Conservation (phyloP, 1,284 basidiomycete genomes). For the Boletus sp. region DNA sequence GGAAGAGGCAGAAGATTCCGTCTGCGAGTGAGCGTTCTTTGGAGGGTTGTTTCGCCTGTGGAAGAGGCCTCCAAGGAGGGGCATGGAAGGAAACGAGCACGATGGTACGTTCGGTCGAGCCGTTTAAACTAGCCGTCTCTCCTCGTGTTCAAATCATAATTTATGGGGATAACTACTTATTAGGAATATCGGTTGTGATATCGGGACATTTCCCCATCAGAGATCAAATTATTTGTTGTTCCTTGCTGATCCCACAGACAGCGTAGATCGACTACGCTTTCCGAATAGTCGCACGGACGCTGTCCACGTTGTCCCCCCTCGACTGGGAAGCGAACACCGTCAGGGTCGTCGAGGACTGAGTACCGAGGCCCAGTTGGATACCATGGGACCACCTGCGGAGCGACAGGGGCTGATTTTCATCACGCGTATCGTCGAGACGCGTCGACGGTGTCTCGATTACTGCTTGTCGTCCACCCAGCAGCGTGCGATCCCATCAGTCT, state of each 20-base stretch:
- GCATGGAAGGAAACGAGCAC: slow-evolving; percentile 22
- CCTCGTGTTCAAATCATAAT: slow-evolving; percentile 16
- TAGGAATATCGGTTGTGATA: slow-evolving; percentile 5
- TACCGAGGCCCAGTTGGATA: no score
- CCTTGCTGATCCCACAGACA: slow-evolving; percentile 13
- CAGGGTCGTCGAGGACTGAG: no score
- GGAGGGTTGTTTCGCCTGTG: slow-evolving; percentile 23
- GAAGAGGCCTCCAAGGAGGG: slow-evolving; percentile 37
- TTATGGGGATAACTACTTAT: slow-evolving; percentile 26
- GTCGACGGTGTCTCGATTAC: no score
- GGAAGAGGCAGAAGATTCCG: slow-evolving; percentile 42
- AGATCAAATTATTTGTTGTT: background rate
- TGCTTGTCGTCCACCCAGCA: no score
- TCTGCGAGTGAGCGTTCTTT: slow-evolving; percentile 24
- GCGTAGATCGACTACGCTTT: background rate
- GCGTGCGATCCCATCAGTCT: no score
- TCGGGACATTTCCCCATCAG: background rate
- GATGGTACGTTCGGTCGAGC: background rate
- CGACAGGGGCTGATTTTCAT: slow-evolving; percentile 24
- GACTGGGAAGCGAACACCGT: no score
- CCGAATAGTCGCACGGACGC: no score
- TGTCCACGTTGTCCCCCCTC: no score
- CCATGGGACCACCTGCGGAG: background rate
- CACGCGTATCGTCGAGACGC: slow-evolving; percentile 13
- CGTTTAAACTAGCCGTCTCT: slow-evolving; percentile 18